phyloP scores from a whole-genome alignment of 805 yeast genomes.

The Ogataea pilisensis region DNA sequence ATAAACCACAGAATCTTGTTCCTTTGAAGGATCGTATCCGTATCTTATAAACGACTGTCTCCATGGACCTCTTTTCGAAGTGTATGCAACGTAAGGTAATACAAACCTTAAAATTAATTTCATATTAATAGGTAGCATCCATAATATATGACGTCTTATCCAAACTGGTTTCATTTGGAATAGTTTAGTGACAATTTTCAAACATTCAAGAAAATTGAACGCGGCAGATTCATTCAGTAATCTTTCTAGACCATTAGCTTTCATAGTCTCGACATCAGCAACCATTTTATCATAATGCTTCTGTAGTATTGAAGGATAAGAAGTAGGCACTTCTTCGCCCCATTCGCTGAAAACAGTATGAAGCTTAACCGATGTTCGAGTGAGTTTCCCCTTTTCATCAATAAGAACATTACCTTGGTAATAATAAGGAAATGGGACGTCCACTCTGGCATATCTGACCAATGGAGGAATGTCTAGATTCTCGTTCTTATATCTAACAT shows the following conservation, averaged over 20 bases:
- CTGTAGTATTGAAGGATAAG: conserved; percentile 47
- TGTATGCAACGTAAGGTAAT: conserved; percentile 77
- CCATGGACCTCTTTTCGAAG: conserved; percentile 92
- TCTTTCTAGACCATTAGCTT: conserved; percentile 18
- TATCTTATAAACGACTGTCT: conserved; percentile 75
- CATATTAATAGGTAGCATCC: conserved; percentile 46
- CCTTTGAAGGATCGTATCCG: conserved; percentile 72
- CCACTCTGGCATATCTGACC: conserved; percentile 71
- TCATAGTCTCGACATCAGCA: conserved; percentile 33
- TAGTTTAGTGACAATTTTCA: conserved; percentile 39
- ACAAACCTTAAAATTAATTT: conserved; percentile 60
- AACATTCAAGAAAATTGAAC: conserved; percentile 38
- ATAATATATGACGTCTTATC: conserved; percentile 70
- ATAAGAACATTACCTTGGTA: conserved; percentile 69
- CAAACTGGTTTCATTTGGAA: conserved; percentile 78
- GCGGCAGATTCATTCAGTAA: conserved; percentile 26
- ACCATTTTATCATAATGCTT: conserved; percentile 37
- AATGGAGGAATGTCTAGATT: conserved; percentile 77
- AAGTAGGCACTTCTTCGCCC: conserved; percentile 43
- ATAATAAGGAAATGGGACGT: conserved; percentile 72
- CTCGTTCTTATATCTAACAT: conserved; percentile 23
- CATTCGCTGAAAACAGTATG: conserved; percentile 51
- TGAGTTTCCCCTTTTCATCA: conserved; percentile 51
- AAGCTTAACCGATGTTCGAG: conserved; percentile 44
- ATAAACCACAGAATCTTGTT: conserved; percentile 51